Percentiles rank a stretch among this genome's conserved stretches.
Evolutionary conservation across 2,329 filamentous ascomycete genomes (phyloP).

Genomic region (Sporothrix schenckii): DNA sequence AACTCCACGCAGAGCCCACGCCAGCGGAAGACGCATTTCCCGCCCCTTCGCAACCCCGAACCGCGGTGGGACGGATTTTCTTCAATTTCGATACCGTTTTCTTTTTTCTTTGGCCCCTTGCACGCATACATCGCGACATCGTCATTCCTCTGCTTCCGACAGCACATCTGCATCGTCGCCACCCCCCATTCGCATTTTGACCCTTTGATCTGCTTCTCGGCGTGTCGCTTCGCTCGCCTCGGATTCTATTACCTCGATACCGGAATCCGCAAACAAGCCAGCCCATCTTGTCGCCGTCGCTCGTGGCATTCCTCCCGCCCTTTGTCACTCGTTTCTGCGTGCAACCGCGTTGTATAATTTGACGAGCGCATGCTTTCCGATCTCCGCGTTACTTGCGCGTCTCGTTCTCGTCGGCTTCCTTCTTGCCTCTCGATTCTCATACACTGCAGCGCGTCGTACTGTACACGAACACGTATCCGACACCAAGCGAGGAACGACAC

Average conservation of each 20-base stretch:
- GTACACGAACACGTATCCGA: slow-evolving; percentile 6
- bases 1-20: slow-evolving; percentile 7
- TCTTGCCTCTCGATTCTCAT: neutral
- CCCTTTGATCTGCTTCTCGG: neutral
- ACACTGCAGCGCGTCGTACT: slow-evolving; percentile 17
- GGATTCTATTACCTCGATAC: slow-evolving; percentile 6
- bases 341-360: neutral
- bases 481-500: neutral
- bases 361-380: neutral
- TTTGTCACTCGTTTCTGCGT: slow-evolving; percentile 19
- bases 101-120: neutral
- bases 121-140: neutral
- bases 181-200: neutral
- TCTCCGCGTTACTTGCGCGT: neutral
- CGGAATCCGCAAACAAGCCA: slow-evolving; percentile 8
- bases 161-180: neutral
- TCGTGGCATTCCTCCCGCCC: neutral
- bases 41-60: slow-evolving; percentile 3
- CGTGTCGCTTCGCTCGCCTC: no score
- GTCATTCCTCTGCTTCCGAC: slow-evolving; percentile 13
- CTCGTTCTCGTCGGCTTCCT: neutral
- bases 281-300: slow-evolving; percentile 9
- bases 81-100: neutral
- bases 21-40: neutral
- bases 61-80: slow-evolving; percentile 6